These are phyloP conservation scores for Naganishia liquefaciens DNA, from an alignment of 1,284 basidiomycete genomes.

Conservation along the genomic window DNA sequence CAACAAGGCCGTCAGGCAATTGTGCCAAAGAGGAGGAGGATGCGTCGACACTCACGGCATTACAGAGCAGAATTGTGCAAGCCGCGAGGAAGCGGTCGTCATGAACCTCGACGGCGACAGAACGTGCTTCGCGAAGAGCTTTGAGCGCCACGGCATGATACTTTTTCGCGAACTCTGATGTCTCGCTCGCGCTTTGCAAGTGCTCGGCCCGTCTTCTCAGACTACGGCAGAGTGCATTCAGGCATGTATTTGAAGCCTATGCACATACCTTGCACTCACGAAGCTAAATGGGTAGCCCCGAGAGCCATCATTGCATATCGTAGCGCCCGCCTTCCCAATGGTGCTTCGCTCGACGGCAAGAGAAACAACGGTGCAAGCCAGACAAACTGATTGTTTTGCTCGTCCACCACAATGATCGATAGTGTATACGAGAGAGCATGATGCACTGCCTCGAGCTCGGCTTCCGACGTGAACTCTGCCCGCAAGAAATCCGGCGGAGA, in stretches of 20 bases:
- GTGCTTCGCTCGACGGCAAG: constrained; percentile 39
- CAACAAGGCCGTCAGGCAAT: not conserved
- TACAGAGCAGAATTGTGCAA: constrained; percentile 37
- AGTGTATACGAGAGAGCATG: constrained; percentile 48
- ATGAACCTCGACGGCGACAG: constrained; percentile 37
- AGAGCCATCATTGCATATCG: constrained; percentile 42
- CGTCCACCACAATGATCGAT: constrained; percentile 45
- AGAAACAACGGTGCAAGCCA: constrained; percentile 48
- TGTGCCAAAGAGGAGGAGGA: not conserved
- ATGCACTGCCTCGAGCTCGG: constrained; percentile 38
- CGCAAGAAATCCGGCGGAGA: constrained; percentile 45
- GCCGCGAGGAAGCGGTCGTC: constrained; percentile 43
- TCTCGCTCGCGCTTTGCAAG: not conserved
- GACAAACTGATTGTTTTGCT: constrained; percentile 42
- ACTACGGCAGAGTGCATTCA: too few species aligned
- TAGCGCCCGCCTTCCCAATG: constrained; percentile 41
- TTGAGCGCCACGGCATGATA: not conserved
- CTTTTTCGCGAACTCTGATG: not conserved
- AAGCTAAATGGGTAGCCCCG: constrained; percentile 41
- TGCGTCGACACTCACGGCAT: constrained; percentile 38
- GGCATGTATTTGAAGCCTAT: too few species aligned
- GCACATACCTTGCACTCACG: not conserved
- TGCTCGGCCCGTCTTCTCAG: not conserved
- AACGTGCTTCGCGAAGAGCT: constrained; percentile 38
- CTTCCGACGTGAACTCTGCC: constrained; percentile 40